Percentiles rank a stretch among this genome's conserved stretches.
Conservation (phyloP, 257 asterid genomes). For the Solanum pinnatisectum region DNA sequence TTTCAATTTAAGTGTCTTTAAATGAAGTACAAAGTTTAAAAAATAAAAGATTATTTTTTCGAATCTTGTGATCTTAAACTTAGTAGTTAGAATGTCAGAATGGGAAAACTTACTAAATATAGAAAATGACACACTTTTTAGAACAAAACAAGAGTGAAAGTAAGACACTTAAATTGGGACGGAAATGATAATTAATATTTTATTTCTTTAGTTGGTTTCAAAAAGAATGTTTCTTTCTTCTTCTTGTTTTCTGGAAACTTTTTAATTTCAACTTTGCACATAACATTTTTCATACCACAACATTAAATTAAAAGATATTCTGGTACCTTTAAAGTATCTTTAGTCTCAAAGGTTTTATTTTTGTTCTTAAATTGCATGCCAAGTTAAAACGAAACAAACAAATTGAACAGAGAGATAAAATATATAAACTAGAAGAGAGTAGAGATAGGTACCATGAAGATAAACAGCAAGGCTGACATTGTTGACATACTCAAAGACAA, state of each 20-base stretch:
- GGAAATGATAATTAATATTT: background rate
- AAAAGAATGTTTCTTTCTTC: background rate
- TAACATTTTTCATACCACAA: background rate
- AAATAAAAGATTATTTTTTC: no score
- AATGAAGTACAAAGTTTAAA: no score
- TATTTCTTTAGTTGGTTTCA: background rate
- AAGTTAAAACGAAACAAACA: background rate
- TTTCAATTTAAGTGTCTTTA: no score
- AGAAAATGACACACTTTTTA: background rate
- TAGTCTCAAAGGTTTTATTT: background rate
- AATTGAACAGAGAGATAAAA: background rate
- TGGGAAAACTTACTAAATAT: background rate
- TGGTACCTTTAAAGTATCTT: background rate
- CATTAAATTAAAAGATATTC: background rate
- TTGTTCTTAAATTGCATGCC: background rate
- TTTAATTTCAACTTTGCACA: background rate
- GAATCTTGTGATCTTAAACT: background rate
- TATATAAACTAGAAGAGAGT: background rate
- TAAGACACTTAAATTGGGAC: background rate
- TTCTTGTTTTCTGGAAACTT: background rate
- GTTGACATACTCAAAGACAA: constrained; percentile 39
- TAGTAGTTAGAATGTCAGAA: background rate
- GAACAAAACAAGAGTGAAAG: background rate
- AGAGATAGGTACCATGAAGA: constrained; percentile 55
- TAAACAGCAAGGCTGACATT: constrained; percentile 69